A percentile compares a stretch with the other conserved stretches of the same genome.
Conservation (phyloP, 2,329 filamentous ascomycete species). For the Clarireedia sp. region DNA sequence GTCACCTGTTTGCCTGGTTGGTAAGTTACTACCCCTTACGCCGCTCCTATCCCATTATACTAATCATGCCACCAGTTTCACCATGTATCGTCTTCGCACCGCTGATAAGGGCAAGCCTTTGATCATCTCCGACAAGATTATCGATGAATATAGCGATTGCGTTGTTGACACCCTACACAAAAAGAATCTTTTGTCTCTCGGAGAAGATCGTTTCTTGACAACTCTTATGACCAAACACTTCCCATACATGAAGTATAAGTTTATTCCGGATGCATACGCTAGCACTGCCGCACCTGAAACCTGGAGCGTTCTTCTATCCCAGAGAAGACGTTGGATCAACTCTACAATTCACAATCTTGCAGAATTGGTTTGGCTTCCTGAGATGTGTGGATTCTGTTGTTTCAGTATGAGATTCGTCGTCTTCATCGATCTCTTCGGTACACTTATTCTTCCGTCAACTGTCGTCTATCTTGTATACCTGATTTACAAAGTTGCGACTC, state of each 20-base stretch:
- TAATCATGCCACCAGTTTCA: constrained; percentile 61
- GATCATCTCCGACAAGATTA: constrained; percentile 83
- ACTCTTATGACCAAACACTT: constrained; percentile 98
- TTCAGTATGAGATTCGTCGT: constrained; percentile 98
- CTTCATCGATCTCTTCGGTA: constrained; percentile 88
- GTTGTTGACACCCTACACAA: constrained; percentile 90
- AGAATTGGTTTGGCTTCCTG: constrained; percentile 81
- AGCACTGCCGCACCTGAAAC: constrained; percentile 89
- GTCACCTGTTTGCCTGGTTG: constrained; percentile 98
- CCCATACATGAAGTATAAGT: constrained; percentile 92
- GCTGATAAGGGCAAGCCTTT: constrained; percentile 90
- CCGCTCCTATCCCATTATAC: constrained; percentile 15
- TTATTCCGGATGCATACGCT: constrained; percentile 85
- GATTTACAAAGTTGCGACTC: constrained; percentile 66
- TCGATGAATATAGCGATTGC: constrained; percentile 81
- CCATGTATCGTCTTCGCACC: constrained; percentile 94
- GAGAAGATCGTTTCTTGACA: constrained; percentile 94
- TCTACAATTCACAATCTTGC: constrained; percentile 95
- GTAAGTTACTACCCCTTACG: constrained; percentile 47
- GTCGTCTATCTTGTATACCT: constrained; percentile 81
- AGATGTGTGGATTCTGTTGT: constrained; percentile 97
- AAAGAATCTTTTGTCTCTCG: constrained; percentile 85
- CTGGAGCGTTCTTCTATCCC: constrained; percentile 91
- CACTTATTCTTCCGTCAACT: constrained; percentile 83
- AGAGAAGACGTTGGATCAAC: constrained; percentile 98